These are phyloP conservation scores for Chalaropsis ovoidea DNA, from an alignment of 2,329 filamentous ascomycete genomes.

Conservation along the genomic window DNA sequence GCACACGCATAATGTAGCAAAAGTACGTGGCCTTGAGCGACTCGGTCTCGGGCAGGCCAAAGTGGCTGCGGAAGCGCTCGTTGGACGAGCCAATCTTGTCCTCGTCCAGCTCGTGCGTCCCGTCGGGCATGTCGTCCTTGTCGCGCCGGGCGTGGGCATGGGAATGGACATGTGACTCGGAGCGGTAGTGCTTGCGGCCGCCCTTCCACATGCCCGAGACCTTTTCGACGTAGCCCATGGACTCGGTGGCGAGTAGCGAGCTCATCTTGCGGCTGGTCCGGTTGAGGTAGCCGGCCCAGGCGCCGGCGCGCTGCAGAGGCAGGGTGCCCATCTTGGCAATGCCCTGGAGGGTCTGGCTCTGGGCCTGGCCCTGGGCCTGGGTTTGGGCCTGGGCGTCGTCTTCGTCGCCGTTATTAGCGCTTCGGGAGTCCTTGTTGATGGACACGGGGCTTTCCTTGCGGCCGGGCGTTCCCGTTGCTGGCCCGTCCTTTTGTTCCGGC, in stretches of 20 bases:
- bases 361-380: conserved; percentile 33
- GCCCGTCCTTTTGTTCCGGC: background rate
- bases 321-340: conserved; percentile 57
- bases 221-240: conserved; percentile 93
- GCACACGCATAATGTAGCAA: conserved; percentile 76
- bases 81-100: conserved; percentile 56
- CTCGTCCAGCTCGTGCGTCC: conserved; percentile 34
- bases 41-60: conserved; percentile 76
- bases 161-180: conserved; percentile 45
- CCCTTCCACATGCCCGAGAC: conserved; percentile 96
- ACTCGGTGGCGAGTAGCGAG: conserved; percentile 72
- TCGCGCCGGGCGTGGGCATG: conserved; percentile 42
- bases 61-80: conserved; percentile 80
- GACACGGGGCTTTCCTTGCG: conserved; percentile 12
- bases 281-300: conserved; percentile 72
- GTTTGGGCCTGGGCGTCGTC: conserved; percentile 29
- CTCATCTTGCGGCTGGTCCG: conserved; percentile 72
- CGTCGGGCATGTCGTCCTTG: conserved; percentile 42
- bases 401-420: conserved; percentile 21
- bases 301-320: conserved; percentile 72
- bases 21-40: conserved; percentile 82
- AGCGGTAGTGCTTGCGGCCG: conserved; percentile 74
- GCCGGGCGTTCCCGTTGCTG: conserved; percentile 28
- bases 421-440: conserved; percentile 23
- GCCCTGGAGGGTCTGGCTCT: conserved; percentile 41